Percentiles rank a stretch among this genome's conserved stretches.
Conservation (phyloP, 2,329 filamentous ascomycete genomes). For the Cladosporium sp. region DNA sequence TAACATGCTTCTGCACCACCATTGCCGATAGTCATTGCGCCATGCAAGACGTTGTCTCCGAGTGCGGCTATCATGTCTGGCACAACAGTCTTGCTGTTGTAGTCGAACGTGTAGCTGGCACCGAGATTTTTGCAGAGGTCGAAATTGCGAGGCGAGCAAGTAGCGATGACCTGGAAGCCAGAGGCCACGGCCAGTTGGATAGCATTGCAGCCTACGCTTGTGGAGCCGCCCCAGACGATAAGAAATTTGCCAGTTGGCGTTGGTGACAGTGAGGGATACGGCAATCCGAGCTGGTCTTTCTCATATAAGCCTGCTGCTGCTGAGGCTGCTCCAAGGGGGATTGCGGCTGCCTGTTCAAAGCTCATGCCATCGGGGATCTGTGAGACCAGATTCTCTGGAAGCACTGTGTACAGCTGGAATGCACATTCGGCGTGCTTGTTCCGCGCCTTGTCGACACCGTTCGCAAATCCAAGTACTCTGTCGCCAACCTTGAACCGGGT, state of each 20-base stretch:
- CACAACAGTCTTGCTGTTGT: conserved; percentile 32
- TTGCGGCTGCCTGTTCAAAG: background rate
- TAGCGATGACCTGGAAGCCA: background rate
- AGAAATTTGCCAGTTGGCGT: conserved; percentile 36
- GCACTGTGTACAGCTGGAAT: conserved; percentile 24
- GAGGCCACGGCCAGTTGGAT: conserved; percentile 50
- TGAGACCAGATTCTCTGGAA: conserved; percentile 18
- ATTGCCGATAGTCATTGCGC: background rate
- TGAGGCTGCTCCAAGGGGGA: background rate
- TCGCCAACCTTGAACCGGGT: conserved; percentile 28
- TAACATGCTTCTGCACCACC: background rate
- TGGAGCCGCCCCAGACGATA: conserved; percentile 55
- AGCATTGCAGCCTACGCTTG: conserved; percentile 53
- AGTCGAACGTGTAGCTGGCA: conserved; percentile 51
- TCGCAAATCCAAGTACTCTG: conserved; percentile 27
- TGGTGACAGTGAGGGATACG: background rate
- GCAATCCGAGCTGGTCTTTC: background rate
- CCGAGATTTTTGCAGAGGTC: conserved; percentile 44
- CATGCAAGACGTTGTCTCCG: background rate
- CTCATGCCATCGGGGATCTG: background rate
- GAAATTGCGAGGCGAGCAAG: background rate
- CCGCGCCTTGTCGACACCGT: conserved; percentile 20
- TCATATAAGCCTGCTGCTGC: background rate
- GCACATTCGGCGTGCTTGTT: conserved; percentile 20
- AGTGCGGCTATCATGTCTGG: background rate